Percentiles rank a stretch among this genome's conserved stretches.
Evolutionary conservation across 768 basidiomycete genomes (phyloP).

Genomic region (Rickenella mellea): DNA sequence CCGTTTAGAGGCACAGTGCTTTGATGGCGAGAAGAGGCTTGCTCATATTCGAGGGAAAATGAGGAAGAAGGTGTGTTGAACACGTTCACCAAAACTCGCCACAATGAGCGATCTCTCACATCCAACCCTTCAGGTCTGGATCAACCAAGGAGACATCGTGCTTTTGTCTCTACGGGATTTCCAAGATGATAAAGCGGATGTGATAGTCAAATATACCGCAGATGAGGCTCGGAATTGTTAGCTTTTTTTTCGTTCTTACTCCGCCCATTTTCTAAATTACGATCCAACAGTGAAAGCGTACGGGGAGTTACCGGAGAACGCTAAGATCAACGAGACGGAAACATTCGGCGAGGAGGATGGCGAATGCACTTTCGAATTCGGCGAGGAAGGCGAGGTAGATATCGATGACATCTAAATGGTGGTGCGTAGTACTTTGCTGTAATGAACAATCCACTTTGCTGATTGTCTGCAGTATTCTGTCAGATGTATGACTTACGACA

Average conservation of each 20-base stretch:
- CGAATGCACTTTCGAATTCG: conserved; percentile 85
- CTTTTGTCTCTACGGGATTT: conserved; percentile 93
- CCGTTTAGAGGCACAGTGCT: conserved; percentile 90
- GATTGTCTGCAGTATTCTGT: no score
- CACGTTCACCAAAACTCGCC: background rate
- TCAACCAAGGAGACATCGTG: conserved; percentile 96
- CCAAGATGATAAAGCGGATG: conserved; percentile 99
- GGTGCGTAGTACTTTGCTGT: no score
- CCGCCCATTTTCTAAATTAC: background rate
- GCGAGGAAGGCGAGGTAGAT: conserved; percentile 81
- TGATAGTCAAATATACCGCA: conserved; percentile 97
- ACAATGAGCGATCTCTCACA: background rate
- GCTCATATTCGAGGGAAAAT: conserved; percentile 99
- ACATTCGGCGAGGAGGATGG: conserved; percentile 86
- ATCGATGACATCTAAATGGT: conserved; percentile 74
- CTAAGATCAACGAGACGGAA: conserved; percentile 96
- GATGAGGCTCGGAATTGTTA: conserved; percentile 81
- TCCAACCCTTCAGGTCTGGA: conserved; percentile 75
- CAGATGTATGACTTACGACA: no score
- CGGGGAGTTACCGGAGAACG: conserved; percentile 92
- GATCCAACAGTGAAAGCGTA: conserved; percentile 76
- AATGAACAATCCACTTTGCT: no score
- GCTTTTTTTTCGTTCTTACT: conserved; percentile 16
- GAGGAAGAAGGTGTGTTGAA: conserved; percentile 83
- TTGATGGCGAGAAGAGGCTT: conserved; percentile 95